Conservation (phyloP, 306 rosid species). For the Calophaca sinica region DNA sequence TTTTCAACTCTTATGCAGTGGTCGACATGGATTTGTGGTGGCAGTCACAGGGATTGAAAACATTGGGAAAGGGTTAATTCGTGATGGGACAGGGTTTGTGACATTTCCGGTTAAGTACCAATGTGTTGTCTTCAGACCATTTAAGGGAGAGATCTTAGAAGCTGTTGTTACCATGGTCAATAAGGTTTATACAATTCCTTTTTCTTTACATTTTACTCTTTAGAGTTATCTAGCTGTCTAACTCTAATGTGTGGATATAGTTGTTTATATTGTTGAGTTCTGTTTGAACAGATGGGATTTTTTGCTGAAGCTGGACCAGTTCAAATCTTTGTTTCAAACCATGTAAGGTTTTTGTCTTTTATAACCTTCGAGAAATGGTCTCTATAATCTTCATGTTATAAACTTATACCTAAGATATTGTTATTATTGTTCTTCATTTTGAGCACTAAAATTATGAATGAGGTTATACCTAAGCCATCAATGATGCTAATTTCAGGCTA, state of each 20-base stretch:
- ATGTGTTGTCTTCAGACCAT: conserved; percentile 96
- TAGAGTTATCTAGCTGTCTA: background rate
- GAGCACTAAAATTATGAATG: background rate
- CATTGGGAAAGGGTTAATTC: conserved; percentile 84
- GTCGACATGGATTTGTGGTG: conserved; percentile 96
- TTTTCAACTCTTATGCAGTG: conserved; percentile 59
- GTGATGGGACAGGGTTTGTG: conserved; percentile 96
- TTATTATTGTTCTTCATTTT: background rate
- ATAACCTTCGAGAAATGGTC: background rate
- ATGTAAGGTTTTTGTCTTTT: conserved; percentile 59
- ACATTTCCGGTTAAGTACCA: conserved; percentile 95
- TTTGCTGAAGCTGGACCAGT: conserved; percentile 99
- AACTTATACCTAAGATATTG: background rate
- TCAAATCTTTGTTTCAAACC: conserved; percentile 96
- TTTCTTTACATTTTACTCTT: background rate
- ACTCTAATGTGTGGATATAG: background rate
- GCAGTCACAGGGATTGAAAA: conserved; percentile 94
- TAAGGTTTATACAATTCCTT: conserved; percentile 63
- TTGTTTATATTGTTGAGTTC: conserved; percentile 32
- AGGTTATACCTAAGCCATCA: too few species aligned
- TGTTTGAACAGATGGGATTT: conserved; percentile 80
- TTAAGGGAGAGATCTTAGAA: conserved; percentile 95
- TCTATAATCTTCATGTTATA: background rate
- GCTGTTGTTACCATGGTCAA: conserved; percentile 97
- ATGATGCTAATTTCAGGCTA: background rate